phyloP scores from a whole-genome alignment of 2,329 filamentous ascomycete species.

The Penicillium sp. region DNA sequence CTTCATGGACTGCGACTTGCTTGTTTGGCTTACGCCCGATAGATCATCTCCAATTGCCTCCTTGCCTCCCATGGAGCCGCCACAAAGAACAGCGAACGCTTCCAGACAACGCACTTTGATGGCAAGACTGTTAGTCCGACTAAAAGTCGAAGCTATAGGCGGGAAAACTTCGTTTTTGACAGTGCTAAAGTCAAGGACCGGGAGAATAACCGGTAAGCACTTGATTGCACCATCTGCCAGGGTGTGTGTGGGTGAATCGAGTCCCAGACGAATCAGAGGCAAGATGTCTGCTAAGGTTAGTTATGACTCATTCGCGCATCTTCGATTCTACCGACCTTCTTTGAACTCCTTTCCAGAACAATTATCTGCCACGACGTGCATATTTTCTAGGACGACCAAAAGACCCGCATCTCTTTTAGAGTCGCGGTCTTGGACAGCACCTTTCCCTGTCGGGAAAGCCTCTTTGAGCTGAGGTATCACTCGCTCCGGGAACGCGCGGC shows the following conservation, averaged over 20 bases:
- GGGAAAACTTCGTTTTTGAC: constrained; percentile 97
- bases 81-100: constrained; percentile 81
- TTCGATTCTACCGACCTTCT: constrained; percentile 64
- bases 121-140: constrained; percentile 80
- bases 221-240: constrained; percentile 78
- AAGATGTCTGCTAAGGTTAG: constrained; percentile 41
- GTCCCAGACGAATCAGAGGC: constrained; percentile 70
- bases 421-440: constrained; percentile 68
- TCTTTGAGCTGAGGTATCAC: constrained; percentile 78
- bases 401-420: constrained; percentile 76
- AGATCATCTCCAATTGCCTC: constrained; percentile 57
- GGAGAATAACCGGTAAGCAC: constrained; percentile 68
- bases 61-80: constrained; percentile 53
- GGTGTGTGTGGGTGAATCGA: constrained; percentile 81
- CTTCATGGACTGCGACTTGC: constrained; percentile 52
- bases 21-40: constrained; percentile 50
- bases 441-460: constrained; percentile 57
- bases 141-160: constrained; percentile 80
- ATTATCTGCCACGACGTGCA: constrained; percentile 65
- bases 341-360: constrained; percentile 89
- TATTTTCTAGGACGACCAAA: constrained; percentile 84
- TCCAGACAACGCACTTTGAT: constrained; percentile 91
- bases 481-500: constrained; percentile 70
- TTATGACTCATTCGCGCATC: too few species aligned
- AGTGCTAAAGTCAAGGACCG: constrained; percentile 86